Evolutionary conservation across 1,284 basidiomycete species (phyloP), one percentile per base, ranked within the genome.

Genomic region (Ustilago vetiveriae): DNA sequence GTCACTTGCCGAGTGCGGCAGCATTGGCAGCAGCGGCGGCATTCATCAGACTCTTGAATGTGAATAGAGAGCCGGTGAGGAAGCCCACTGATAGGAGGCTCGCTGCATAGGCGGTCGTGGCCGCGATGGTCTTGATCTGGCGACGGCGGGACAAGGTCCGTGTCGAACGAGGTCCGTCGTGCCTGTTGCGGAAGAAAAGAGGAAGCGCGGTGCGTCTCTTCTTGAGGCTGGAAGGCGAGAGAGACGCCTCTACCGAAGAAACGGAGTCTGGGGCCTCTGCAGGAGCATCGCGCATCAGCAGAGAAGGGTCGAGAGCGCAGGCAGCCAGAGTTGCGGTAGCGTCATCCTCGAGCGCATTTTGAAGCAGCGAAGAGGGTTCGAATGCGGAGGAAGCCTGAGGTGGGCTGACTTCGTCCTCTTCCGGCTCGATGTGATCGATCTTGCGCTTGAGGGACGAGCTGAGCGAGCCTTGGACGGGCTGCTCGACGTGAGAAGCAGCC

Each of bases 1-100:
- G 35, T 40, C 53, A 50, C 19, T 47, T 47, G 22, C 33, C 49
- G 21, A 35, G 36, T 1, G 46, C 50, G 27, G 55, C 26, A 42
- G 62, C 50, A 23, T 65, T 58, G 14, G 55, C 55, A 16, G 51
- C 46, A 29, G 65, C 65, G 17, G 58, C 58, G 11, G 65, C 51
- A 22, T 63, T 62, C 53, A 68, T 52, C 58, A 68, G 38, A 30
- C 54, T 54, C 54, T 63, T 68, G 54, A 68, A 68, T 3, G 65
- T 68, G 24, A 68, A 68, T 4, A 68, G 32, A 1, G 54, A 57
- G 23, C 65, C 65, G 17, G 45, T 35, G 11, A 68, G 22, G 47
- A 68, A 68, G 17, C 65, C 65, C 6, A 62, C 39, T 2, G 65
- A 62, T 11, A 68, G 47, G 13, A 68, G 46, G 30, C 54, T 50